Percentiles rank a stretch among this genome's conserved stretches.
Evolutionary conservation across 164 flowering plant genomes (phyloP).

Genomic region (Magnolia sinica): DNA sequence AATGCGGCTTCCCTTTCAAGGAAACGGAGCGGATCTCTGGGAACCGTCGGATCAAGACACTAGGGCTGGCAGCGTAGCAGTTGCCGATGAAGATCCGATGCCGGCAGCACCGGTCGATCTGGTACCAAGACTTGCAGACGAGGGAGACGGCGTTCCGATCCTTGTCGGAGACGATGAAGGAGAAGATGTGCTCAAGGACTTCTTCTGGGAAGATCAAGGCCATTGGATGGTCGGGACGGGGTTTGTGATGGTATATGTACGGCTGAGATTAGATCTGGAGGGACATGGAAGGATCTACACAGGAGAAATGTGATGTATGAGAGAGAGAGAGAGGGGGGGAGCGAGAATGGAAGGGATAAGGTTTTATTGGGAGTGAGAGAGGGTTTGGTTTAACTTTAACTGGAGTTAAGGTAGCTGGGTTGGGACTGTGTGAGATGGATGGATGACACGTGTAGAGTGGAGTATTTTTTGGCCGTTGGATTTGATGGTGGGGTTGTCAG

Average conservation of each 20-base stretch:
- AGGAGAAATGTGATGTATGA: conserved; percentile 5
- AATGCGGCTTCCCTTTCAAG: conserved; percentile 92
- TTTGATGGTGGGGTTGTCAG: conserved; percentile 14
- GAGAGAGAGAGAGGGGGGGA: conserved; percentile 21
- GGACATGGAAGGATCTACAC: neutral
- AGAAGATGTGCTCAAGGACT: conserved; percentile 80
- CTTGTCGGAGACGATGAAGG: conserved; percentile 51
- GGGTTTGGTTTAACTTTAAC: conserved; percentile 20
- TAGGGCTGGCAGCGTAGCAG: conserved; percentile 75
- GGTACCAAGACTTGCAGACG: conserved; percentile 89
- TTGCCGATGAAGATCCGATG: conserved; percentile 65
- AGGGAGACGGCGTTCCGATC: conserved; percentile 72
- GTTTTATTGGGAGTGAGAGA: conserved; percentile 17
- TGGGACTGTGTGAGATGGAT: conserved; percentile 1
- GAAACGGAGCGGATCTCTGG: conserved; percentile 60
- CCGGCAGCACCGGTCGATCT: conserved; percentile 65
- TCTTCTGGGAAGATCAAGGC: conserved; percentile 76
- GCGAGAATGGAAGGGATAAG: conserved; percentile 32
- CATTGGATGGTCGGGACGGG: conserved; percentile 15
- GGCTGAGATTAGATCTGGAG: neutral
- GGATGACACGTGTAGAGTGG: conserved; percentile 20
- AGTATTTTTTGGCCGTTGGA: conserved; percentile 26
- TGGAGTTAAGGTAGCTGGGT: conserved; percentile 7
- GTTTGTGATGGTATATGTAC: neutral
- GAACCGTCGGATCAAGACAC: conserved; percentile 48